Evolutionary conservation across 345 rosid species (phyloP), one percentile per base, ranked within the genome.

Genomic region (Triadica sebifera): DNA sequence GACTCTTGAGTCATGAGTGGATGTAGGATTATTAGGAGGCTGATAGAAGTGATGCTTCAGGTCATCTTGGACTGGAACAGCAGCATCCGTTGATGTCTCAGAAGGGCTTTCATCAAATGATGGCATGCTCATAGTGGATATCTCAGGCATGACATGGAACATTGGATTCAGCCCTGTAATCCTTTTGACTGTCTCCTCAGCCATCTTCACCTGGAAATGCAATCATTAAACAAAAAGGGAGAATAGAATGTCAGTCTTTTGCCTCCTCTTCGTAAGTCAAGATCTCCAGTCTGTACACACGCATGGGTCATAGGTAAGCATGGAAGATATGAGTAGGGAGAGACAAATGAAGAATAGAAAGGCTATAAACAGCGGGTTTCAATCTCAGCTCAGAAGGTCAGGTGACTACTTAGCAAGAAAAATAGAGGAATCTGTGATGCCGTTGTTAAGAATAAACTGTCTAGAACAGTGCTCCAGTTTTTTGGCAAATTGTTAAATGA

Each of bases 31-130:
- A 25, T 71, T 77, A 37, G 85, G 56, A 45, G 82, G 67, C 72
- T 70, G 84, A 79, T 73, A 82, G 39, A 80, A 67, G 62, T 81
- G 78, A 73, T 78, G 80, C 45, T 79, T 80, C 16, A 75, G 79
- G 34, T 84, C 86, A 34, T 89, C 90, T 69, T 67, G 88, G 64
- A 79, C 85, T 8, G 93, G 88, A 75, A 84, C 86, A 6, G 89
- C 83, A 68, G 86, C 86, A 45, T 85, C 90, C 3, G 86, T 74
- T 47, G 89, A 86, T 53, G 86, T 71, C 47, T 87, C 91, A 16
- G 93, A 83, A 56, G 82, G 81, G 69, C 87, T 84, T 65, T 82
- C 82, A 41, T 81, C 78, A 53, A 83, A 87, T 12, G 90, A 82
- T 49, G 86, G 73, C 72, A 73, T 61, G 63, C 88, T 79, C 47